Percentiles rank a stretch among this genome's conserved stretches.
Conservation (phyloP, 495 filamentous ascomycete genomes). For the Talaromyces trachyspermus region DNA sequence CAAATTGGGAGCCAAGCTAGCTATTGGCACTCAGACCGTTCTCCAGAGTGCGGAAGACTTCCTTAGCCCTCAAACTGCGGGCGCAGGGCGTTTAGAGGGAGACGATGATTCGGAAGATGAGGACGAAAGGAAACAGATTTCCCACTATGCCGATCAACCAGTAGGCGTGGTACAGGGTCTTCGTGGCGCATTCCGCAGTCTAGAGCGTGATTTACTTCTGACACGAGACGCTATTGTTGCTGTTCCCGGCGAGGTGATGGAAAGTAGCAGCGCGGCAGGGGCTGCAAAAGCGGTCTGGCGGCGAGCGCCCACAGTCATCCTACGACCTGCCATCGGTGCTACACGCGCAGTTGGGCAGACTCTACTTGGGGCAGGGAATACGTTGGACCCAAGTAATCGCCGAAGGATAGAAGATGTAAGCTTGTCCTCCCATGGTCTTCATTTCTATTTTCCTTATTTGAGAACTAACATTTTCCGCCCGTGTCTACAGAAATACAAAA, state of each 20-base stretch:
- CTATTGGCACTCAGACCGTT: slow-evolving; percentile 87
- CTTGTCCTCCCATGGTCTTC: slow-evolving; percentile 13
- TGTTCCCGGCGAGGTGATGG: slow-evolving; percentile 86
- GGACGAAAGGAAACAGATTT: slow-evolving; percentile 67
- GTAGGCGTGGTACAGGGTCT: slow-evolving; percentile 80
- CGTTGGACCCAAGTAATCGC: slow-evolving; percentile 75
- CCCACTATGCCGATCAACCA: slow-evolving; percentile 88
- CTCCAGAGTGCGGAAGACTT: slow-evolving; percentile 82
- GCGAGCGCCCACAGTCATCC: slow-evolving; percentile 81
- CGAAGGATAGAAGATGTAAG: slow-evolving; percentile 84
- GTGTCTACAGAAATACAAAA: slow-evolving; percentile 40
- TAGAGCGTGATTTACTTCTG: slow-evolving; percentile 78
- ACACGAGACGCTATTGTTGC: slow-evolving; percentile 88
- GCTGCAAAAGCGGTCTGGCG: slow-evolving; percentile 73
- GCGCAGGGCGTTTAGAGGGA: slow-evolving; percentile 9
- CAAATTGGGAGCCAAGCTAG: slow-evolving; percentile 88
- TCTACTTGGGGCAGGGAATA: slow-evolving; percentile 87
- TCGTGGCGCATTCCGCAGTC: slow-evolving; percentile 67
- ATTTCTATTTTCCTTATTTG: neutral
- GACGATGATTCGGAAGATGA: slow-evolving; percentile 43
- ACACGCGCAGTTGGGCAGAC: slow-evolving; percentile 86
- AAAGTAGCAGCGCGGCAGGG: slow-evolving; percentile 74
- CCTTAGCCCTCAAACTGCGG: slow-evolving; percentile 42
- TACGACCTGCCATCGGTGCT: slow-evolving; percentile 84
- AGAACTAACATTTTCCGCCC: slow-evolving; percentile 16